Evolutionary conservation across 306 rosid species (phyloP).

Genomic region (Cucurbita pepo): DNA sequence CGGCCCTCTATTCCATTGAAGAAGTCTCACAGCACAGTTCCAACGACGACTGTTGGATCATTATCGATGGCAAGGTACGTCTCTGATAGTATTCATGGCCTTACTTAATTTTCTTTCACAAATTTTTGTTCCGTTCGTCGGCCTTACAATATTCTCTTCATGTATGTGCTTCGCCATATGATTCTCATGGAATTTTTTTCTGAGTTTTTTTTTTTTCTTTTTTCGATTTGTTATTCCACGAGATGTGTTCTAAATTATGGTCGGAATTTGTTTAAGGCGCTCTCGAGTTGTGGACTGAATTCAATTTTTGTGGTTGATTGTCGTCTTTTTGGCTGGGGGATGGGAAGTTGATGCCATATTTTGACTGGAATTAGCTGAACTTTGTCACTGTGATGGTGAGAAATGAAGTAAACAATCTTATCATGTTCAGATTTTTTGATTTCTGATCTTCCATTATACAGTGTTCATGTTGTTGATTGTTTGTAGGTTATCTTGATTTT

Average conservation of each 20-base stretch:
- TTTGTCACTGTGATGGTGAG: neutral
- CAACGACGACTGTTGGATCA: conserved; percentile 76
- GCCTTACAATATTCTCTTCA: neutral
- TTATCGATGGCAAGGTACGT: conserved; percentile 64
- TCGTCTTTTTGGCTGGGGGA: neutral
- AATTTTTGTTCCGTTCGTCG: neutral
- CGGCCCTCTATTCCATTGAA: conserved; percentile 40
- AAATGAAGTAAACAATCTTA: neutral
- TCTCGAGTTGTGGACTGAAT: neutral
- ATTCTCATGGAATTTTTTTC: neutral
- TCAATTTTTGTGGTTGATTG: neutral
- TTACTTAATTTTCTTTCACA: neutral
- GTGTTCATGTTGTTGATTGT: neutral
- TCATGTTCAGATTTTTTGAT: neutral
- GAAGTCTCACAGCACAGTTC: conserved; percentile 54
- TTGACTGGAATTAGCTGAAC: neutral
- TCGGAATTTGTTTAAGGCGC: neutral
- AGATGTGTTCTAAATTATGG: neutral
- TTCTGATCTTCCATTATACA: too few relatives aligned
- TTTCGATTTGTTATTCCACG: neutral
- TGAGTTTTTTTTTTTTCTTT: neutral
- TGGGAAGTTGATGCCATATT: neutral
- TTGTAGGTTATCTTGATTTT: neutral
- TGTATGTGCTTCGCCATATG: neutral
- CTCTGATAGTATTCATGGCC: neutral